Percentiles rank a stretch among this genome's conserved stretches.
Evolutionary conservation across 1,284 basidiomycete species (phyloP).

Genomic region (Moesziomyces sp.): DNA sequence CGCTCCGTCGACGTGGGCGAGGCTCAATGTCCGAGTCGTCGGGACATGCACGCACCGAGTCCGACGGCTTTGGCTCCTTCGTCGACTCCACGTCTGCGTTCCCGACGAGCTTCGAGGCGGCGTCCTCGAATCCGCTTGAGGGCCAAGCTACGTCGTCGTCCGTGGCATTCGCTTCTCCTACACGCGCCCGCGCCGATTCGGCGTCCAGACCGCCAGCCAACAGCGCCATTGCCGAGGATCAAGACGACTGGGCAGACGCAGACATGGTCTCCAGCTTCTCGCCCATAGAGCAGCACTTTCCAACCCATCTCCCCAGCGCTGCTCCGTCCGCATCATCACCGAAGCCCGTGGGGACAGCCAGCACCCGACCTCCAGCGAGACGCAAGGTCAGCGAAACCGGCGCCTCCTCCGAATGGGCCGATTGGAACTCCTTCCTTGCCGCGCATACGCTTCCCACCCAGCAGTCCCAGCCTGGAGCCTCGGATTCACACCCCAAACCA

Average conservation of each 20-base stretch:
- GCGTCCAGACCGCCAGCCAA: neutral
- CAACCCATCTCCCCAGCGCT: neutral
- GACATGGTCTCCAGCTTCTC: slow-evolving; percentile 55
- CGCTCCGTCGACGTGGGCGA: slow-evolving; percentile 36
- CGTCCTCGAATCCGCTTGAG: slow-evolving; percentile 22
- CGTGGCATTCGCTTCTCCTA: slow-evolving; percentile 12
- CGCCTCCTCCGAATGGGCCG: slow-evolving; percentile 40
- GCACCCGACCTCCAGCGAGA: slow-evolving; percentile 4
- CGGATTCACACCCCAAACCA: slow-evolving; percentile 2
- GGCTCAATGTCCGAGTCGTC: slow-evolving; percentile 33
- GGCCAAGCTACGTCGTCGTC: slow-evolving; percentile 21
- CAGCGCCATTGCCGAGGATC: slow-evolving; percentile 9
- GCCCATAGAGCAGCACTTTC: slow-evolving; percentile 21
- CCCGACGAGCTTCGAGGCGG: slow-evolving; percentile 34
- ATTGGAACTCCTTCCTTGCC: slow-evolving; percentile 41
- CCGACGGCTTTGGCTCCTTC: slow-evolving; percentile 50
- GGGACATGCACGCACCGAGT: slow-evolving; percentile 27
- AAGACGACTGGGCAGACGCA: slow-evolving; percentile 48
- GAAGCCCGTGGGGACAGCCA: neutral
- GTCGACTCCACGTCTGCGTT: slow-evolving; percentile 36
- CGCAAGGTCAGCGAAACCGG: slow-evolving; percentile 29
- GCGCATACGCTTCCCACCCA: slow-evolving; percentile 32
- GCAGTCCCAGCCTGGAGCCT: slow-evolving; percentile 5
- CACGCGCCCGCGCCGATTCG: slow-evolving; percentile 8
- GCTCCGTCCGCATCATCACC: neutral